Evolutionary conservation across 345 rosid species (phyloP).

Genomic region (Clausena lansium): DNA sequence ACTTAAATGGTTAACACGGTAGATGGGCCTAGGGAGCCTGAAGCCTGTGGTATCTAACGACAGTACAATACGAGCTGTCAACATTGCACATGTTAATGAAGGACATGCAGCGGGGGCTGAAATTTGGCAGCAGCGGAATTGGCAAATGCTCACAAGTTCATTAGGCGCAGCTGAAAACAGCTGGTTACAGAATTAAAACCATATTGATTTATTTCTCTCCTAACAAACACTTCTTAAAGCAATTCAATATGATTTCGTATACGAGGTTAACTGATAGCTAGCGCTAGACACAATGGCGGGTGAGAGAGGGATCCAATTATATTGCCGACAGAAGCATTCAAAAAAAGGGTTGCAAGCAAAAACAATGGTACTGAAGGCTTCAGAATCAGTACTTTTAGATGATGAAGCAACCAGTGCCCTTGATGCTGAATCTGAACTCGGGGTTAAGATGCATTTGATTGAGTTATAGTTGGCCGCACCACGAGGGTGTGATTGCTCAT

Average conservation of each 20-base stretch:
- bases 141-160: neutral
- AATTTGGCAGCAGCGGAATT: neutral
- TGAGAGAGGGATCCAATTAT: neutral
- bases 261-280: neutral
- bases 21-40: neutral
- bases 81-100: neutral
- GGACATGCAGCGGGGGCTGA: neutral
- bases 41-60: neutral
- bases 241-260: neutral
- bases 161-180: neutral
- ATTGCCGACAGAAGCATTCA: neutral
- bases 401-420: neutral
- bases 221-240: neutral
- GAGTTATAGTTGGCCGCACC: neutral
- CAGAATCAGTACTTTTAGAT: neutral
- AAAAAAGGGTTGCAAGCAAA: neutral
- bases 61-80: neutral
- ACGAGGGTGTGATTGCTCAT: neutral
- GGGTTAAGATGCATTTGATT: neutral
- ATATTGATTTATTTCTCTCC: neutral
- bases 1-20: conserved; percentile 28
- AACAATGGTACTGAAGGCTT: neutral
- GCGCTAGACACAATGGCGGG: neutral
- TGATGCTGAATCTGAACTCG: neutral
- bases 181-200: neutral